phyloP scores from a whole-genome alignment of 495 filamentous ascomycete species.

The Cladorrhinum samala region DNA sequence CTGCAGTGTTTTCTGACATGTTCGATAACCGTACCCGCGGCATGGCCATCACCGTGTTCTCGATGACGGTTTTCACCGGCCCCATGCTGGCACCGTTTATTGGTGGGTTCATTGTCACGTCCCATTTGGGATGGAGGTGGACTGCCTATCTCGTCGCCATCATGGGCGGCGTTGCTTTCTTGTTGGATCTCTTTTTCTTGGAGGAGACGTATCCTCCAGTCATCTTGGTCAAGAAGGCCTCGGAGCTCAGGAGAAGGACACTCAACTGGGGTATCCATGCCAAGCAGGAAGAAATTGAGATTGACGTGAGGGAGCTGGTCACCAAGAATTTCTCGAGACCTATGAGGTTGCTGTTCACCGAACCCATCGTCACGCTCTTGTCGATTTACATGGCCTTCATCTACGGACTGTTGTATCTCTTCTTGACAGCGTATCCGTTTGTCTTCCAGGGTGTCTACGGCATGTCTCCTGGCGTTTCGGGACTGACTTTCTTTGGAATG shows the following conservation, averaged over 20 bases:
- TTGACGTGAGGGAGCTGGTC: slow-evolving; percentile 71
- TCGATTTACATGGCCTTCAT: slow-evolving; percentile 80
- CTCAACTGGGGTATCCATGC: slow-evolving; percentile 93
- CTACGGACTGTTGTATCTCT: slow-evolving; percentile 73
- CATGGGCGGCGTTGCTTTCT: slow-evolving; percentile 70
- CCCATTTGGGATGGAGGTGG: slow-evolving; percentile 76
- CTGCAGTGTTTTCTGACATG: slow-evolving; percentile 83
- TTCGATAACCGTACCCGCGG: slow-evolving; percentile 75
- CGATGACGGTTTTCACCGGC: slow-evolving; percentile 77
- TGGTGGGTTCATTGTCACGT: slow-evolving; percentile 74
- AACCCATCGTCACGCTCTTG: slow-evolving; percentile 70
- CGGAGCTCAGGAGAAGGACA: slow-evolving; percentile 71
- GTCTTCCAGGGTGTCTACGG: slow-evolving; percentile 70
- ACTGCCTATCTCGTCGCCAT: slow-evolving; percentile 67
- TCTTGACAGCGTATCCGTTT: slow-evolving; percentile 73
- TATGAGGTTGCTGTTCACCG: slow-evolving; percentile 67
- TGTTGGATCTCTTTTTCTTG: slow-evolving; percentile 65
- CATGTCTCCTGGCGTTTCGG: slow-evolving; percentile 60
- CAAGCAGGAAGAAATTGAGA: slow-evolving; percentile 87
- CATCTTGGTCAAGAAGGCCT: slow-evolving; percentile 70
- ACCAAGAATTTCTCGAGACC: slow-evolving; percentile 81
- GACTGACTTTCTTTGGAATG: slow-evolving; percentile 78
- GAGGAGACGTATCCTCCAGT: slow-evolving; percentile 79
- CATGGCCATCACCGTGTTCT: slow-evolving; percentile 75
- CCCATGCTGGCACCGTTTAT: slow-evolving; percentile 76